Evolutionary conservation across 2,329 filamentous ascomycete genomes (phyloP), one percentile per base, ranked within the genome.

Genomic region (Claviceps sp.): DNA sequence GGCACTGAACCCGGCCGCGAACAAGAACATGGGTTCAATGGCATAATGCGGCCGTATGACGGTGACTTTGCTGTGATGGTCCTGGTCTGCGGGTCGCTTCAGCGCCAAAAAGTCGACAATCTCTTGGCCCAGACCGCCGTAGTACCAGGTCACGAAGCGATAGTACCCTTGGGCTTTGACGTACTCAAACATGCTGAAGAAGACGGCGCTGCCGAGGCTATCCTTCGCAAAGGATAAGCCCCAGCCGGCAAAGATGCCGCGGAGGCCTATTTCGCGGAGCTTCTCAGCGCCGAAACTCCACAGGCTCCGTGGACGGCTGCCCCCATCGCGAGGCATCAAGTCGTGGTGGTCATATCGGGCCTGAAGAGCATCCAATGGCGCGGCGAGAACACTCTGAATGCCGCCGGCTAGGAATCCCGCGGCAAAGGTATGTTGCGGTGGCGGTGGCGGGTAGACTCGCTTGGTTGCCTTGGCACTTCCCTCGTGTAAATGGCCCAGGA

Each of bases 141-240:
- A 89, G 62, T 82, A 87, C 70, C 78, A 81, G 14, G 76, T 78
- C 37, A 89, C 78, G 61, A 85, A 89, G 45, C 70, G 71, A 65
- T 88, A 88, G 67, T 87, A 72, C 13, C 75, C 74, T 62, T 89
- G 85, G 11, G 81, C 82, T 64, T 89, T 89, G 61, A 89, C 70
- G 47, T 81, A 86, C 67, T 90, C 86, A 56, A 90, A 89, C 0
- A 78, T 79, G 59, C 77, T 79, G 66, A 90, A 90, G 73, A 88
- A 88, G 17, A 86, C 66, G 39, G 81, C 85, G 50, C 77, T 80
- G 13, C 85, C 85, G 5, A 86, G 65, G 30, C 80, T 79, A 60
- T 89, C 85, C 59, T 88, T 87, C 44, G 81, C 60, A 42, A 89
- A 75, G 0, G 79, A 83, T 2, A 90, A 65, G 0, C 78, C 73